Evolutionary conservation across 441 rosid species (phyloP).

Genomic region (Flueggea neowawraea): DNA sequence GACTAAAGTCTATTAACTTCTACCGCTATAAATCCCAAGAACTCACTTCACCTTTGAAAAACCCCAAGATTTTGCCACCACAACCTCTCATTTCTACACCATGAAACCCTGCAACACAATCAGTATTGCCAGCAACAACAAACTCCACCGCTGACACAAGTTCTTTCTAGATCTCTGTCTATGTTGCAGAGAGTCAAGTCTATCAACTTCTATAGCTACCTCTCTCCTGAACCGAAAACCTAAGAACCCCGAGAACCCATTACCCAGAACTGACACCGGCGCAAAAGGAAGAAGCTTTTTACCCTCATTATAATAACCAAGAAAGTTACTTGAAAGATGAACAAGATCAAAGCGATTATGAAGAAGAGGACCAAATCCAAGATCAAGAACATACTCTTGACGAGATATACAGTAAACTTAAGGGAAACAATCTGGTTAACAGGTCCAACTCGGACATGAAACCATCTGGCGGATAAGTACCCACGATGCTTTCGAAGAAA

Average conservation of each 20-base stretch:
- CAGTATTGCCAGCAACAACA: neutral
- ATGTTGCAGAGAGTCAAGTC: conserved; percentile 58
- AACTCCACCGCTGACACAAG: conserved; percentile 9
- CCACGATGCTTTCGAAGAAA: conserved; percentile 57
- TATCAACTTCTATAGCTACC: conserved; percentile 46
- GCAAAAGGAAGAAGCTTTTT: neutral
- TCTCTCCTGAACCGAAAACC: conserved; percentile 44
- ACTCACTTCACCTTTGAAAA: conserved; percentile 22
- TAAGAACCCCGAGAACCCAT: conserved; percentile 19
- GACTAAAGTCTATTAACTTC: conserved; percentile 62
- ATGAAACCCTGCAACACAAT: conserved; percentile 21
- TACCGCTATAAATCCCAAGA: conserved; percentile 46
- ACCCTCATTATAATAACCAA: no score
- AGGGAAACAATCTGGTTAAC: conserved; percentile 23
- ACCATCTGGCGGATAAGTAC: conserved; percentile 71
- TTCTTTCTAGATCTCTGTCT: conserved; percentile 59
- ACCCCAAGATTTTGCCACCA: conserved; percentile 16
- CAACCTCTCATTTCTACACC: conserved; percentile 12
- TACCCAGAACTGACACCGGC: conserved; percentile 14
- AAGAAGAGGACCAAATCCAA: conserved; percentile 12
- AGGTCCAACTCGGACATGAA: conserved; percentile 61
- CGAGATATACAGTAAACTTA: conserved; percentile 46
- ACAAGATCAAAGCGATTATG: conserved; percentile 8
- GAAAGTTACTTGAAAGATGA: conserved; percentile 4
- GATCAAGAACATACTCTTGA: conserved; percentile 39